These are phyloP conservation scores for Canavalia ensiformis DNA, from an alignment of 306 rosid species.

Conservation along the genomic window DNA sequence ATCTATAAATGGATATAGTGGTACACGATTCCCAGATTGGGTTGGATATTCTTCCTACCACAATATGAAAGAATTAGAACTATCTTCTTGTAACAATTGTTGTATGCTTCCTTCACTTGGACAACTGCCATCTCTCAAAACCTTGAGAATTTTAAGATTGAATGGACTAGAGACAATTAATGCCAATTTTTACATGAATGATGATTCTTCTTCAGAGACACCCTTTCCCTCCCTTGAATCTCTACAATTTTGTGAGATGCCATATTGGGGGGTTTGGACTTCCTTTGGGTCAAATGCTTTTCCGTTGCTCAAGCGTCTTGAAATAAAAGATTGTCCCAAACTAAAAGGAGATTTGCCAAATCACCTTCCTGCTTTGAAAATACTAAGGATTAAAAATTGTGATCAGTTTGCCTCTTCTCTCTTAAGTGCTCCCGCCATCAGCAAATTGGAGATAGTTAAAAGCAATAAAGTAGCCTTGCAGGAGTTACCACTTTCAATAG, in stretches of 20 bases:
- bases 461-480: background rate
- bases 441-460: background rate
- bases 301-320: background rate
- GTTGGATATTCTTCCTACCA: background rate
- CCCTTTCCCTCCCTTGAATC: background rate
- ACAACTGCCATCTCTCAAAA: background rate
- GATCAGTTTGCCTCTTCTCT: background rate
- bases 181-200: background rate
- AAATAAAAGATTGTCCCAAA: background rate
- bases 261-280: background rate
- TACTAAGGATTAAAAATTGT: background rate
- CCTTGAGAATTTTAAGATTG: background rate
- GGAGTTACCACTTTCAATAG: background rate
- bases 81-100: background rate
- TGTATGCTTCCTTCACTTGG: background rate
- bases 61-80: background rate
- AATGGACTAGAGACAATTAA: background rate
- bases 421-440: background rate
- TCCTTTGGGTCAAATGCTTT: background rate
- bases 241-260: accelerated
- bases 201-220: background rate
- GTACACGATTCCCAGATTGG: background rate
- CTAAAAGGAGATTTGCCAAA: conserved; percentile 7
- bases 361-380: background rate
- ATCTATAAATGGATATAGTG: background rate